These are phyloP conservation scores for Mycena haematopus DNA, from an alignment of 768 basidiomycete species.

Conservation along the genomic window DNA sequence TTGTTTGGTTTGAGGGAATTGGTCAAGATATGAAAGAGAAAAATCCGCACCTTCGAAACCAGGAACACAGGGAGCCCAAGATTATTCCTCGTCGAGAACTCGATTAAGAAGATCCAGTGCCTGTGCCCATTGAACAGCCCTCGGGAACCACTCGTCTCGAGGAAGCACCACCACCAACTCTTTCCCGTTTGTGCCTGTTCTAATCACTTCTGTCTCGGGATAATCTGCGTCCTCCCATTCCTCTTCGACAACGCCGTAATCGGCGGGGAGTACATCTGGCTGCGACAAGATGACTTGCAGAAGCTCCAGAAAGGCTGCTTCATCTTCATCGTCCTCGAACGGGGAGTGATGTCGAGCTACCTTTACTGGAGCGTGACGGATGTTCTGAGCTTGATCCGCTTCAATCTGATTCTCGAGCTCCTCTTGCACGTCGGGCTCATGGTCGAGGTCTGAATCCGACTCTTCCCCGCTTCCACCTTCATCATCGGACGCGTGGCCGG, in stretches of 20 bases:
- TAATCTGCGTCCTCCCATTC: constrained; percentile 4
- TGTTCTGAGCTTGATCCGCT: not conserved
- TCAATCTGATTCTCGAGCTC: constrained; percentile 1
- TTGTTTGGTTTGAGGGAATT: too few species aligned
- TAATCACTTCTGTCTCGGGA: not conserved
- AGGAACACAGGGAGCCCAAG: too few species aligned
- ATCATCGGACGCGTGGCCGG: too few species aligned
- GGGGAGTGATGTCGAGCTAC: not conserved
- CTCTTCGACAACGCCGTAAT: not conserved
- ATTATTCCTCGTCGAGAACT: not conserved
- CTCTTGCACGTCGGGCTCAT: not conserved
- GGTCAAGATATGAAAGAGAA: too few species aligned
- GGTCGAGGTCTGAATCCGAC: too few species aligned
- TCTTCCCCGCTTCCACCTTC: too few species aligned
- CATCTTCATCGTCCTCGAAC: not conserved
- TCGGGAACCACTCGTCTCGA: not conserved
- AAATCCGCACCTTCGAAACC: too few species aligned
- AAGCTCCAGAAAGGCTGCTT: not conserved
- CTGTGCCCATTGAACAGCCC: not conserved
- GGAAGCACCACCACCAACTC: not conserved
- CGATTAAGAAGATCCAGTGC: not conserved
- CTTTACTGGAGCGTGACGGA: not conserved
- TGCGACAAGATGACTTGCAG: not conserved
- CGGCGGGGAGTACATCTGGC: not conserved
- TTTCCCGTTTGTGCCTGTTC: constrained; percentile 4